Evolutionary conservation across 2,329 filamentous ascomycete genomes (phyloP), one percentile per base, ranked within the genome.

Genomic region (Fusarium mexicanum): DNA sequence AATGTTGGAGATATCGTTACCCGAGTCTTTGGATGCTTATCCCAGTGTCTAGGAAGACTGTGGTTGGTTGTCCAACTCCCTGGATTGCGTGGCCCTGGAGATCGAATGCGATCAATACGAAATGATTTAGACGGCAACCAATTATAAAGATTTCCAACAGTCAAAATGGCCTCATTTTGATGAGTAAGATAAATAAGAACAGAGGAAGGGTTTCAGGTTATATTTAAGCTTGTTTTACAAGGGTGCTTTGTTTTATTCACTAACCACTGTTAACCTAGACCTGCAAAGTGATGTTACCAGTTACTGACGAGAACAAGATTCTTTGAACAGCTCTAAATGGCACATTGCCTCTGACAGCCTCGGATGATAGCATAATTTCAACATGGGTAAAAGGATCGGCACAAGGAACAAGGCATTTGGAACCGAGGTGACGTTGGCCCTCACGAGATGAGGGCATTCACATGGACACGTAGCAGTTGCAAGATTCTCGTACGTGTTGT

Each of bases 381-480:
- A 14, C 44, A 20, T 26, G 46, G 51, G 10, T 50, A 55, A 62
- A 73, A 29, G 51, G 64, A 51, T 54, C 54, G 54, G 35, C 64
- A 69, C 44, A 53, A 58, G 53, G 38, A 57, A 47, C 67, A 48
- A 44, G 55, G 48, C 33, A 67, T 50, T 41, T 37, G 47, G 60
- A 74, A 44, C 68, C 64, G 64, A 74, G 64, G 59, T 46, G 70
- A 38, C 17, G 66, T 33, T 57, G 47, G 16, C 12, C 46, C 61
- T 72, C 74, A 76, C 67, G 69, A 59, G 74, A 67, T 77, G 75
- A 77, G 54, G 75, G 50, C 44, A 77, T 77, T 77, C 75, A 76
- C 66, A 76, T 76, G 75, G 61, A 53, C 60, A 43, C 46, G 16
- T 26, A 31, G 20, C 38, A 54, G 60, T 57, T 24, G 41, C 26